These are phyloP conservation scores for Protomyces macrosporus DNA, from an alignment of 1,139 yeast genomes.

Conservation along the genomic window DNA sequence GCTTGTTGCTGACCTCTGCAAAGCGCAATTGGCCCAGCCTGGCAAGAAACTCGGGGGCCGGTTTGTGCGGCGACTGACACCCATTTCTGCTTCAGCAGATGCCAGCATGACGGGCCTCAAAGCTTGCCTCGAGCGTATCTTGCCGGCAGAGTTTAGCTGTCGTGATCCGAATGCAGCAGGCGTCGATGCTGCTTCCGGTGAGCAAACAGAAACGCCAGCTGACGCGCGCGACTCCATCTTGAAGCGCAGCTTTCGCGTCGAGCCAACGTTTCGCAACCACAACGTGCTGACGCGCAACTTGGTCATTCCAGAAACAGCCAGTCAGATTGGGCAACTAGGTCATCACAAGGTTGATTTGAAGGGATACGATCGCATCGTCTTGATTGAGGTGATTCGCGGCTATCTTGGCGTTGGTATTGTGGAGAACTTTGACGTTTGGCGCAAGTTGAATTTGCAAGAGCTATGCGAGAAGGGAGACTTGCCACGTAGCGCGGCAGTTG, in stretches of 20 bases:
- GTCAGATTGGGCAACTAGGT: constrained; percentile 60
- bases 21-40: constrained; percentile 50
- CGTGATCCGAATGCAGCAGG: neutral
- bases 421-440: constrained; percentile 52
- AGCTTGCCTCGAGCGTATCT: neutral
- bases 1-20: constrained; percentile 59
- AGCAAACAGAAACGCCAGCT: constrained; percentile 58
- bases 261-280: constrained; percentile 73
- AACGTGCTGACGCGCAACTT: constrained; percentile 62
- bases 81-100: constrained; percentile 68
- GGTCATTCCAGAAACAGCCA: constrained; percentile 67
- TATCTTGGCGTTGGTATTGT: constrained; percentile 80
- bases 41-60: constrained; percentile 52
- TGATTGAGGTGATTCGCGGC: constrained; percentile 78
- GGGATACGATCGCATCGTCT: constrained; percentile 66
- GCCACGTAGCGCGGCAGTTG: neutral
- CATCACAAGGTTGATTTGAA: constrained; percentile 82
- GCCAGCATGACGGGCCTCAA: constrained; percentile 40
- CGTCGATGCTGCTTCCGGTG: constrained; percentile 31
- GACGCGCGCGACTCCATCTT: constrained; percentile 44
- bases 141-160: constrained; percentile 6
- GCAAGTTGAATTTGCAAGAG: constrained; percentile 59
- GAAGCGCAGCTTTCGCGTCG: constrained; percentile 60
- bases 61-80: constrained; percentile 72
- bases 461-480: constrained; percentile 38